phyloP scores from a whole-genome alignment of 169 alveolate genomes.

The Cryptosporidium tyzzeri region DNA sequence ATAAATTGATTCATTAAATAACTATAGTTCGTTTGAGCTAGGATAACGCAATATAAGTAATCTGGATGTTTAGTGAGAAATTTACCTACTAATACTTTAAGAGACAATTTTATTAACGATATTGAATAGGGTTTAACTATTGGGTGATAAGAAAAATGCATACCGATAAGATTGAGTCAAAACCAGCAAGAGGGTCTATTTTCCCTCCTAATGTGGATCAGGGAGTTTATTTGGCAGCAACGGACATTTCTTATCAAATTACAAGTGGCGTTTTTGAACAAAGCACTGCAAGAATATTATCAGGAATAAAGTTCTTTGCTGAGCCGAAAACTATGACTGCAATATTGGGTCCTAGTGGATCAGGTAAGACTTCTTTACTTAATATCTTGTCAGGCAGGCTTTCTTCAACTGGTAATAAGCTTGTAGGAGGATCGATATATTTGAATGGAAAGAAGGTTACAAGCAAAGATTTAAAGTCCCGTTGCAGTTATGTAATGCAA shows the following conservation, averaged over 20 bases:
- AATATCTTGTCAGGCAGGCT: constrained; percentile 88
- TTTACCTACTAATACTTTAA: neutral
- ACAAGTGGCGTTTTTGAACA: constrained; percentile 59
- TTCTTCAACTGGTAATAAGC: constrained; percentile 35
- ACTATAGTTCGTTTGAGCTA: neutral
- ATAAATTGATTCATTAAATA: neutral
- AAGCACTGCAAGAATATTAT: constrained; percentile 32
- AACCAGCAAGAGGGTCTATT: constrained; percentile 26
- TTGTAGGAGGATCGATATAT: constrained; percentile 38
- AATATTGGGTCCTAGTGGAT: constrained; percentile 88
- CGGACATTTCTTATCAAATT: constrained; percentile 38
- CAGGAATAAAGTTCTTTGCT: constrained; percentile 52
- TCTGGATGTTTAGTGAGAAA: neutral
- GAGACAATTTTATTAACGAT: neutral
- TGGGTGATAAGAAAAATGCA: neutral
- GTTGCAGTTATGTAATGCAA: constrained; percentile 87
- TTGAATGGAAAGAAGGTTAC: constrained; percentile 75
- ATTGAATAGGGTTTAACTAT: neutral
- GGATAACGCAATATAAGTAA: neutral
- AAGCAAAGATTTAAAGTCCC: constrained; percentile 57
- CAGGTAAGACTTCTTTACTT: constrained; percentile 93
- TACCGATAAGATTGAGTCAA: constrained; percentile 22
- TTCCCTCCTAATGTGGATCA: constrained; percentile 10
- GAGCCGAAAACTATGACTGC: constrained; percentile 76
- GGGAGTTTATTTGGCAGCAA: constrained; percentile 36